Evolutionary conservation across 176 grass and related monocot genomes (phyloP), one percentile per base, ranked within the genome.

Genomic region (Carex myosuroides): DNA sequence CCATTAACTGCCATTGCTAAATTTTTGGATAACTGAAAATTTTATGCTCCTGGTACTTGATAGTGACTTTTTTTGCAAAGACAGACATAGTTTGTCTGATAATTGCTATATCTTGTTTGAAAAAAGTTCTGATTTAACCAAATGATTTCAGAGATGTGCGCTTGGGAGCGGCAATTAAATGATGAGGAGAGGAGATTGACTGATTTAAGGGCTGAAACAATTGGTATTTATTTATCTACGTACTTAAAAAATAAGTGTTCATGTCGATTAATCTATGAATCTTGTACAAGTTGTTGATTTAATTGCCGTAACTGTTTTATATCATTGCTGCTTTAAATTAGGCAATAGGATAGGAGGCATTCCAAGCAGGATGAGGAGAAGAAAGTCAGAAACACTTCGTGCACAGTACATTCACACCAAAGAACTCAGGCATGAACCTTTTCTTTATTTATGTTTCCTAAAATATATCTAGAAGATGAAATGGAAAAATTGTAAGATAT

Each of bases 341-440:
- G 93, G 81, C 68, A 91, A 68, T 39, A 85, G 63, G 62, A 80
- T 83, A 20, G 87, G 88, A 60, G 13, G 20, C 68, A 86, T 88
- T 86, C 91, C 91, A 39, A 83, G 65, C 66, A 79, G 77, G 42
- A 54, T 93, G 73, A 67, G 84, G 81, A 86, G 91, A 88, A 93
- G 78, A 88, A 99, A 99, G 46, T 99, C 96, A 57, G 96, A 95
- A 90, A 99, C 96, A 57, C 70, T 99, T 75, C 96, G 93, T 80
- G 82, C 93, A 77, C 93, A 95, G 59, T 99, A 99, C 86, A 95
- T 99, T 16, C 86, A 93, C 66, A 79, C 85, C 78, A 92, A 87
- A 73, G 89, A 99, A 84, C 89, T 99, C 64, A 95, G 89, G 95
- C 33, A 88, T 74, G 64, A 3, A 74, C 70, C 8, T 83, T 8